Conservation (phyloP, 2,329 filamentous ascomycete genomes). For the Plectosphaerella plurivora region DNA sequence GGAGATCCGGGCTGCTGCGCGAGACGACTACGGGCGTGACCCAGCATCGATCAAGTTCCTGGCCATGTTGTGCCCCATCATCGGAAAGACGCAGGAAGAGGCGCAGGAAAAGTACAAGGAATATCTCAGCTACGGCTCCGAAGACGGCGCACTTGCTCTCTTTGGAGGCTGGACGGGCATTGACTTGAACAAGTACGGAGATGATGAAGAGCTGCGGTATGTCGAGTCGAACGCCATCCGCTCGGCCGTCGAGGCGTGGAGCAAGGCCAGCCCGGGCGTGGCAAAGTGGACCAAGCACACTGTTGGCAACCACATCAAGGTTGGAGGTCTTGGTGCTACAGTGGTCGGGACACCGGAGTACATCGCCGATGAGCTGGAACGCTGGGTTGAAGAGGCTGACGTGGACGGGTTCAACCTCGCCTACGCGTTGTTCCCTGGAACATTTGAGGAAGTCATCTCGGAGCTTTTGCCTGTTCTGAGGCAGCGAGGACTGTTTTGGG, state of each 20-base stretch:
- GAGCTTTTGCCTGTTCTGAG: constrained; percentile 59
- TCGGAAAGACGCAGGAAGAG: constrained; percentile 56
- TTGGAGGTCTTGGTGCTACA: constrained; percentile 24
- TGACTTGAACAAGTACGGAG: constrained; percentile 54
- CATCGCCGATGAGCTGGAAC: constrained; percentile 27
- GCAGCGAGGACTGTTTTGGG: constrained; percentile 52
- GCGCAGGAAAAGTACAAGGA: constrained; percentile 53
- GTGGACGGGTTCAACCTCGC: constrained; percentile 53
- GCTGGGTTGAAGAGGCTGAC: constrained; percentile 46
- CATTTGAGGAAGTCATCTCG: constrained; percentile 63
- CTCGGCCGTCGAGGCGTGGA: constrained; percentile 44
- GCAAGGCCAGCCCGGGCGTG: constrained; percentile 25
- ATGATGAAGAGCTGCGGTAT: constrained; percentile 58
- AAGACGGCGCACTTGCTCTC: constrained; percentile 58
- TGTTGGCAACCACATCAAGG: constrained; percentile 25
- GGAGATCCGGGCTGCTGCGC: constrained; percentile 49
- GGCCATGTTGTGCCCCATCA: constrained; percentile 52
- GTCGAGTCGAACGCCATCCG: constrained; percentile 59
- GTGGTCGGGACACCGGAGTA: constrained; percentile 23
- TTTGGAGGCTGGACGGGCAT: constrained; percentile 67
- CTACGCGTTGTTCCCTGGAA: constrained; percentile 42
- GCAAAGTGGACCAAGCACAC: constrained; percentile 29
- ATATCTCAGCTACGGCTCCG: constrained; percentile 49
- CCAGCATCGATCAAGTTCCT: constrained; percentile 55
- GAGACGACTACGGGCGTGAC: constrained; percentile 44